A percentile compares a stretch with the other conserved stretches of the same genome.
These are phyloP conservation scores for Hypoxylon perforatum DNA, from an alignment of 495 filamentous ascomycete genomes.

Conservation along the genomic window DNA sequence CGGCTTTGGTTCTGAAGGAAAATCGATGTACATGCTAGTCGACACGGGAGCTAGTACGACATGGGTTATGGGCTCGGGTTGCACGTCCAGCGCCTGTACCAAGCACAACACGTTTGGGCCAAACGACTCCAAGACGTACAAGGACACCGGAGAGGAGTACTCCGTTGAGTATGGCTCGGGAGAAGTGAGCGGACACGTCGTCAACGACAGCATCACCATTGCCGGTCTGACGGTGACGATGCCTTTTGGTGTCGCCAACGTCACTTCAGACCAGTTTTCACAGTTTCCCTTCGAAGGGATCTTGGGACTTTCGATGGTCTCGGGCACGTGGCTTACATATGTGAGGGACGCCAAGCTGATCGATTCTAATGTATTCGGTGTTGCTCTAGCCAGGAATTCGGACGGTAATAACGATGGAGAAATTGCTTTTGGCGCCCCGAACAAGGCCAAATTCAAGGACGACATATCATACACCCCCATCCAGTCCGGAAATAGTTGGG, in stretches of 20 bases:
- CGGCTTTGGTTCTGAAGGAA: slow-evolving; percentile 71
- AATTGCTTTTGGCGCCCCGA: slow-evolving; percentile 78
- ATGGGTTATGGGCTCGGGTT: slow-evolving; percentile 79
- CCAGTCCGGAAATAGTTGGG: slow-evolving; percentile 65
- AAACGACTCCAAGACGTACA: slow-evolving; percentile 66
- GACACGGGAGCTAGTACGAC: slow-evolving; percentile 83
- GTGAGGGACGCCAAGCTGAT: slow-evolving; percentile 69
- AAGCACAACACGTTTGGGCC: slow-evolving; percentile 74
- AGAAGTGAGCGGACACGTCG: slow-evolving; percentile 69
- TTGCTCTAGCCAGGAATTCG: slow-evolving; percentile 71
- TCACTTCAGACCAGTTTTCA: slow-evolving; percentile 73
- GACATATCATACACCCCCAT: slow-evolving; percentile 71
- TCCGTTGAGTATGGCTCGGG: slow-evolving; percentile 78
- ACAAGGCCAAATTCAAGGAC: slow-evolving; percentile 72
- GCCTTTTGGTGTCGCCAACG: slow-evolving; percentile 74
- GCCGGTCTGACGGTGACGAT: slow-evolving; percentile 70
- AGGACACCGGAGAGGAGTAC: slow-evolving; percentile 61
- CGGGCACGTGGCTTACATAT: slow-evolving; percentile 71
- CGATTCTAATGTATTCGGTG: slow-evolving; percentile 71
- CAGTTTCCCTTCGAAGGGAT: slow-evolving; percentile 90
- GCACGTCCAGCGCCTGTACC: slow-evolving; percentile 68
- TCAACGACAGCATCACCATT: slow-evolving; percentile 70
- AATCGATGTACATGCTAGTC: slow-evolving; percentile 76
- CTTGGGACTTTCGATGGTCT: slow-evolving; percentile 74
- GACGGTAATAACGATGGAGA: slow-evolving; percentile 77